Base-by-base conservation (phyloP, 2,329 filamentous ascomycete species). In the Colletotrichum musicola region DNA sequence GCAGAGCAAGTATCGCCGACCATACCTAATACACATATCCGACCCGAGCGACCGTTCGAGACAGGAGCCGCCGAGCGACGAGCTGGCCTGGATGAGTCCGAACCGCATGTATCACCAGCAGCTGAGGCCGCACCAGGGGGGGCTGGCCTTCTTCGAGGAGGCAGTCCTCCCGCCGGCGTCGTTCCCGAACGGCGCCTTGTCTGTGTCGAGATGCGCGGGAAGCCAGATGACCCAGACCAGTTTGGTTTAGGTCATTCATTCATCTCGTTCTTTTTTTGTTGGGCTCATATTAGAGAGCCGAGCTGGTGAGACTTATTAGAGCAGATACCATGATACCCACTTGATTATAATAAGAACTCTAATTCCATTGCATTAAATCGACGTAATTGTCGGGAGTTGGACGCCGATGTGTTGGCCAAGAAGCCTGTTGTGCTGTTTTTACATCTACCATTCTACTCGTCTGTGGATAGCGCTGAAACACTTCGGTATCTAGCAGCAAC, bases 71-170 rank as follows among this genome's bases (percentile, higher is more conserved):
- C n/a, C 12, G 20, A 51, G 13, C 10, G 13, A 4, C 14, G 30
- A 51, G 4, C 16, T 25, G 4, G 18, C n/a, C 14, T 5, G 20
- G 9, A 50, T 30, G 58, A 51, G 30, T n/a, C 20, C 46, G 14
- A 46, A 51, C 9, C 46, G 47, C 20, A 6, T 61, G 58, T 61
- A 61, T 14, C 58, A 61, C 47, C 46, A 51, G 25, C 42, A 61
- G 46, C 35, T 53, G 14, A 38, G 27, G 30, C 3, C 20, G 22
- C 30, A 51, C 18, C 30, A 51, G 14, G 38, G 47, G 18, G 38
- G 58, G 13, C 42, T 61, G 4, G 14, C 27, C 6, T 30, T 27
- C 5, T 61, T 25, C 27, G 47, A 27, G 13, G 47, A 42, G 40
- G 16, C 16, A 2, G 16, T 42, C 4, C 40, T 42, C 40, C 16